Evolutionary conservation across 495 filamentous ascomycete species (phyloP).

Genomic region (Penicillium roqueforti): DNA sequence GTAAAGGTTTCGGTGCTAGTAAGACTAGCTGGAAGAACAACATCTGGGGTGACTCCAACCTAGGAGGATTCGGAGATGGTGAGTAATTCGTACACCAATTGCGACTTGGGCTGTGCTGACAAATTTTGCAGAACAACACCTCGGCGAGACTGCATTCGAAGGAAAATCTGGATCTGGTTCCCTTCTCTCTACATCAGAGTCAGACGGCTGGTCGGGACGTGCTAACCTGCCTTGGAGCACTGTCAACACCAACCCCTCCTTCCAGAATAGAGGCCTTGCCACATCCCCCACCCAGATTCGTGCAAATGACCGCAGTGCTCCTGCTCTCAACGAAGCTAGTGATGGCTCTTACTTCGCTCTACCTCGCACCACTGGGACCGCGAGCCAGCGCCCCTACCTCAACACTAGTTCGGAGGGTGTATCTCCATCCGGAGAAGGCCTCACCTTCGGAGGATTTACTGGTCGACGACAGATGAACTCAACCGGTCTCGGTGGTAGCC

Average conservation of each 20-base stretch:
- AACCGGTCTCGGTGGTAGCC: conserved; percentile 29
- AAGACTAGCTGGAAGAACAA: conserved; percentile 51
- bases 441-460: conserved; percentile 29
- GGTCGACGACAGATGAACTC: conserved; percentile 31
- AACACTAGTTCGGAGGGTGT: conserved; percentile 31
- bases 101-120: conserved; percentile 5
- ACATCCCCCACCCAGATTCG: conserved; percentile 50
- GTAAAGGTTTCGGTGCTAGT: conserved; percentile 43
- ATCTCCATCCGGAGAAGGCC: conserved; percentile 35
- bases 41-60: conserved; percentile 58
- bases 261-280: conserved; percentile 40
- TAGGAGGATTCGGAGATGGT: conserved; percentile 48
- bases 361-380: conserved; percentile 24
- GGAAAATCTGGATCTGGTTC: conserved; percentile 63
- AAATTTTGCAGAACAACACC: conserved; percentile 28
- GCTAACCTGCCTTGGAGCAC: conserved; percentile 53
- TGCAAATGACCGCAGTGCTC: conserved; percentile 37
- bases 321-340: conserved; percentile 37
- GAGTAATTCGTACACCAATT: conserved; percentile 6
- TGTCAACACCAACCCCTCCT: conserved; percentile 44
- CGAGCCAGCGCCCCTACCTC: conserved; percentile 34
- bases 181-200: conserved; percentile 59
- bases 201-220: conserved; percentile 51
- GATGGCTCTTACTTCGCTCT: conserved; percentile 43
- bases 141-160: conserved; percentile 34